Percentiles rank a stretch among this genome's conserved stretches.
These are phyloP conservation scores for Monosporascus ibericus DNA, from an alignment of 2,329 filamentous ascomycete genomes.

Conservation along the genomic window DNA sequence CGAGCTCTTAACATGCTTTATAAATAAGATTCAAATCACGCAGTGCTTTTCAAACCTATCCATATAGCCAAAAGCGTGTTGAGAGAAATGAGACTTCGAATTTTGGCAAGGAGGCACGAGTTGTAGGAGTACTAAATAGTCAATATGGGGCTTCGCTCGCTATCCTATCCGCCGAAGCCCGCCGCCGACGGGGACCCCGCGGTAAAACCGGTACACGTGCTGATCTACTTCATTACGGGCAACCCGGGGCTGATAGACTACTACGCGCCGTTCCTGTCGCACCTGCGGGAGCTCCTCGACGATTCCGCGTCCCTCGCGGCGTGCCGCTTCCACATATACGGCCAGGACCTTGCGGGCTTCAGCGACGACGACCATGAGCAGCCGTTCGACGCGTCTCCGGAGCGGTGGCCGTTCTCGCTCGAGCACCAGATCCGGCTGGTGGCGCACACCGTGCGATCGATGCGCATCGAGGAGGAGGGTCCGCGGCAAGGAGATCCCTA, in stretches of 20 bases:
- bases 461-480: conserved; percentile 21
- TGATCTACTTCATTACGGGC: conserved; percentile 69
- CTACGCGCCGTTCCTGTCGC: conserved; percentile 61
- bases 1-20: too few relatives aligned
- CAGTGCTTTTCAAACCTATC: too few relatives aligned
- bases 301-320: conserved; percentile 18
- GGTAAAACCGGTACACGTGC: conserved; percentile 22
- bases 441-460: conserved; percentile 31
- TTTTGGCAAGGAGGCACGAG: too few relatives aligned
- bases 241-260: conserved; percentile 73
- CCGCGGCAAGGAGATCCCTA: conserved; percentile 33
- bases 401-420: conserved; percentile 42
- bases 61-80: too few relatives aligned
- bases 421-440: conserved; percentile 46
- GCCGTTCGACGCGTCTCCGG: conserved; percentile 32
- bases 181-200: neutral
- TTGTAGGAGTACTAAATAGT: too few relatives aligned
- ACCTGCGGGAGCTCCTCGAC: conserved; percentile 49
- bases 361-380: conserved; percentile 44
- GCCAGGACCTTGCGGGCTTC: conserved; percentile 54
- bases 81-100: too few relatives aligned
- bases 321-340: conserved; percentile 48
- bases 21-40: too few relatives aligned
- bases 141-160: conserved; percentile 6
- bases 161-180: conserved; percentile 9